Percentiles rank a stretch among this genome's conserved stretches.
These are phyloP conservation scores for Amoebophrya sp. DNA, from an alignment of 169 alveolate genomes.

Conservation along the genomic window DNA sequence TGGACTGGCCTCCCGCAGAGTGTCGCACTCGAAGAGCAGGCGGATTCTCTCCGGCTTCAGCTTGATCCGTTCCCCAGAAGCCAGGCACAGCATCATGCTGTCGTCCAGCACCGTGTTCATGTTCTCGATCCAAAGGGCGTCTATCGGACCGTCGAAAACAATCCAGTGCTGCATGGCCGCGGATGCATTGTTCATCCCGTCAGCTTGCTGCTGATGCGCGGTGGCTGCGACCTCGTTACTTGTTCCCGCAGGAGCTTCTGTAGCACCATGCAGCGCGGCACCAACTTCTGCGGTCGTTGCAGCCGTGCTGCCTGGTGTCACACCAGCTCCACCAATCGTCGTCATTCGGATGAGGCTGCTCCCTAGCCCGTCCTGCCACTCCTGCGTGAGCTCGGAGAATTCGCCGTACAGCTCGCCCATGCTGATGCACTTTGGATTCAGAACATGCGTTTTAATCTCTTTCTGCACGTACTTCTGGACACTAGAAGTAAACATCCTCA, in stretches of 20 bases:
- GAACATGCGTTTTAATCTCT: conserved; percentile 60
- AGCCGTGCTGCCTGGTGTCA: too few species aligned
- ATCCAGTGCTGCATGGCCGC: conserved; percentile 67
- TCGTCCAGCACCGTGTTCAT: conserved; percentile 86
- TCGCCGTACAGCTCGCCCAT: conserved; percentile 87
- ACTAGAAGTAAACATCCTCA: too few species aligned
- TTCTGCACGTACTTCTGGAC: too few species aligned
- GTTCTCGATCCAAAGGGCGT: conserved; percentile 83
- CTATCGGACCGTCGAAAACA: conserved; percentile 86
- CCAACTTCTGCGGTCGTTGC: too few species aligned
- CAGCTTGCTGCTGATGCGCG: too few species aligned
- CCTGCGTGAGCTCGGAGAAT: conserved; percentile 75
- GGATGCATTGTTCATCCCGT: conserved; percentile 55
- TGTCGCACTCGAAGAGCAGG: conserved; percentile 60
- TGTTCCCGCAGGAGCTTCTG: too few species aligned
- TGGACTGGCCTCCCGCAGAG: conserved; percentile 87
- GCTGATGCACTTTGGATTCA: conserved; percentile 89
- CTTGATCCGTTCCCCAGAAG: conserved; percentile 45
- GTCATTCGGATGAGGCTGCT: conserved; percentile 76
- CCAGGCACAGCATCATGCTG: conserved; percentile 69
- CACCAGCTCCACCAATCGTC: too few species aligned
- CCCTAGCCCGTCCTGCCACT: conserved; percentile 88
- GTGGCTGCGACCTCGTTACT: too few species aligned
- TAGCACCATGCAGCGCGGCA: too few species aligned
- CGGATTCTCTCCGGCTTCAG: conserved; percentile 45